Percentiles rank a stretch among this genome's conserved stretches.
These are phyloP conservation scores for Aspergillus fructus DNA, from an alignment of 2,329 filamentous ascomycete species.

Conservation along the genomic window DNA sequence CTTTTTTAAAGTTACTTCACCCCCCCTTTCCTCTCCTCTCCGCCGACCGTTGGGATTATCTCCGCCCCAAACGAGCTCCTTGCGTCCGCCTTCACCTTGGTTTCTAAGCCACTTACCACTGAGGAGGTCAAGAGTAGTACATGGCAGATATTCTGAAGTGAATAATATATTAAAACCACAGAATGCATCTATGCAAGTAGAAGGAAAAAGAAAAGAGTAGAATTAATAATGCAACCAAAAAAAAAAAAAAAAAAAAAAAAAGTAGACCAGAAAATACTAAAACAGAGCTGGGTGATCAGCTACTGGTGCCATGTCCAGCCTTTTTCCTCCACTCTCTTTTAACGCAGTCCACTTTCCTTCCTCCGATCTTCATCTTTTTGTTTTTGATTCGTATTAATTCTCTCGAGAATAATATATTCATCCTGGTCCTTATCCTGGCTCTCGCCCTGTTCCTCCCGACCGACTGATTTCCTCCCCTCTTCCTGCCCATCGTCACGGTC, in stretches of 20 bases:
- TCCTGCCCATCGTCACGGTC: neutral
- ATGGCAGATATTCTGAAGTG: too few species aligned
- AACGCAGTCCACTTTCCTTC: slow-evolving; percentile 15
- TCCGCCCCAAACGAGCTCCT: slow-evolving; percentile 21
- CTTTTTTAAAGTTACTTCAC: slow-evolving; percentile 4
- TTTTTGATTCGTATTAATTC: slow-evolving; percentile 13
- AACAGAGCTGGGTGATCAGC: slow-evolving; percentile 14
- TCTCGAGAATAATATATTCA: slow-evolving; percentile 6
- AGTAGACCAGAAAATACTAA: slow-evolving; percentile 6
- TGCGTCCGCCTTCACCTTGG: slow-evolving; percentile 19
- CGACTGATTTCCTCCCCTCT: neutral
- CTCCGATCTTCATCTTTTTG: slow-evolving; percentile 19
- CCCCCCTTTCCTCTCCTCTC: slow-evolving; percentile 18
- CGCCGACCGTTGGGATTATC: slow-evolving; percentile 24
- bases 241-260: too few species aligned
- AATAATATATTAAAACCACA: too few species aligned
- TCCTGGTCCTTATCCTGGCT: slow-evolving; percentile 6
- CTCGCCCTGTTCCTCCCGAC: neutral
- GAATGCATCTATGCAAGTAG: neutral
- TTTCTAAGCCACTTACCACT: slow-evolving; percentile 2
- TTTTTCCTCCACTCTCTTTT: slow-evolving; percentile 15
- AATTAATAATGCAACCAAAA: neutral
- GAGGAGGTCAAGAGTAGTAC: neutral
- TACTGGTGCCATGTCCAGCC: slow-evolving; percentile 25
- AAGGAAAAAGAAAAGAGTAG: neutral